phyloP scores from a whole-genome alignment of 192 early-diverging fungal species.

The Ramicandelaber brevisporus region DNA sequence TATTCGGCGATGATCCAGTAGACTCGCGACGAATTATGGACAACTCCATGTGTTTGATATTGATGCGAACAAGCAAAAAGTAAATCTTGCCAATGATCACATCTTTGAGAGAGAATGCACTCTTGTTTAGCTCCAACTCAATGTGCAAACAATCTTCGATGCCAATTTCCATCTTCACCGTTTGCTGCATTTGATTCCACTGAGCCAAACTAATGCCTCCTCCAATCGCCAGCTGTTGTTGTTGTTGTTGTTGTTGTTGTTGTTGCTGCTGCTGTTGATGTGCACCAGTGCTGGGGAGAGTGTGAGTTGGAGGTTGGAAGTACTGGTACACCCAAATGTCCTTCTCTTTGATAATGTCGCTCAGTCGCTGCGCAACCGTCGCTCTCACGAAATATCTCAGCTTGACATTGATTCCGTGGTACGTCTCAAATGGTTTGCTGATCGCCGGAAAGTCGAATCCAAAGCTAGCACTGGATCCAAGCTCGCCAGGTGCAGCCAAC shows the following conservation, averaged over 20 bases:
- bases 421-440: constrained; percentile 98
- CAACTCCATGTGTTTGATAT: constrained; percentile 99
- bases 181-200: constrained; percentile 62
- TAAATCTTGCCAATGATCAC: constrained; percentile 99
- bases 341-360: constrained; percentile 71
- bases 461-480: constrained; percentile 50
- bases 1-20: constrained; percentile 86
- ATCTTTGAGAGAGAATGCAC: constrained; percentile 93
- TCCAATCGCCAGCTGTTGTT: no score
- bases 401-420: constrained; percentile 95
- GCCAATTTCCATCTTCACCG: constrained; percentile 99
- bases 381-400: constrained; percentile 92
- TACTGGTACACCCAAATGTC: constrained; percentile 99
- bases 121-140: constrained; percentile 99
- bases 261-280: no score
- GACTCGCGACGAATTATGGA: constrained; percentile 95
- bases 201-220: no score
- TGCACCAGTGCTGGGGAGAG: no score
- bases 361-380: constrained; percentile 61
- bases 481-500: constrained; percentile 78
- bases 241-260: no score
- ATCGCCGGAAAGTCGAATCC: constrained; percentile 98
- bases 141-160: constrained; percentile 99
- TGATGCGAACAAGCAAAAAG: constrained; percentile 95
- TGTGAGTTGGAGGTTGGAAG: constrained; percentile 68